Evolutionary conservation across 2,329 filamentous ascomycete genomes (phyloP).

Genomic region (Talaromyces sp.): DNA sequence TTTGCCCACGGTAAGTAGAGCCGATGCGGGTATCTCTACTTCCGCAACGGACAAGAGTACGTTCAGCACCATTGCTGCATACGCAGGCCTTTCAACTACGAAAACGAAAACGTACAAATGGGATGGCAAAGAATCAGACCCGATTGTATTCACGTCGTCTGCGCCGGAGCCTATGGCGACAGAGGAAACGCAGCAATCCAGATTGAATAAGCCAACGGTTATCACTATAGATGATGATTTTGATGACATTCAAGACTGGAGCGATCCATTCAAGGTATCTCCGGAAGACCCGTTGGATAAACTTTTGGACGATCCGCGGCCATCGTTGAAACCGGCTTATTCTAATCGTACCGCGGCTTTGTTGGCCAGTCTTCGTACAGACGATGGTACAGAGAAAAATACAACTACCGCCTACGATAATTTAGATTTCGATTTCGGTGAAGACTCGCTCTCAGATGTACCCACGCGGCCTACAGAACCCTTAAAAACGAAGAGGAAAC

Average conservation of each 20-base stretch:
- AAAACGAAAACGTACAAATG: slow-evolving; percentile 17
- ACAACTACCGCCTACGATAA: background rate
- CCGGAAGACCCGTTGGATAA: slow-evolving; percentile 25
- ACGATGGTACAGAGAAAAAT: slow-evolving; percentile 13
- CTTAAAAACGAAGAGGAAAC: slow-evolving; percentile 30
- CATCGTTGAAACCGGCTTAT: slow-evolving; percentile 25
- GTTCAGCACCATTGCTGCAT: background rate
- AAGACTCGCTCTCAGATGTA: slow-evolving; percentile 31
- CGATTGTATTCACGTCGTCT: slow-evolving; percentile 44
- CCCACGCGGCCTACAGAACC: slow-evolving; percentile 39
- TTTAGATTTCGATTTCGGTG: slow-evolving; percentile 28
- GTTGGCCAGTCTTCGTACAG: slow-evolving; percentile 32
- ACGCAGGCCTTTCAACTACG: background rate
- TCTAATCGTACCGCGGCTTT: slow-evolving; percentile 42
- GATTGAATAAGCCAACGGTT: slow-evolving; percentile 11
- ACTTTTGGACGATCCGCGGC: slow-evolving; percentile 22
- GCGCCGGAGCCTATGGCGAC: slow-evolving; percentile 25
- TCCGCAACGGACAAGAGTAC: background rate
- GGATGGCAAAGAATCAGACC: slow-evolving; percentile 34
- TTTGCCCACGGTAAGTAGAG: background rate
- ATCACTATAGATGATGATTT: slow-evolving; percentile 39
- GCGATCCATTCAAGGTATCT: slow-evolving; percentile 28
- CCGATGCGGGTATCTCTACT: background rate
- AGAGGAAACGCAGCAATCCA: background rate
- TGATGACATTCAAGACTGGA: slow-evolving; percentile 36